Conservation (phyloP, 2,329 filamentous ascomycete genomes). For the Clonostachys sp. region DNA sequence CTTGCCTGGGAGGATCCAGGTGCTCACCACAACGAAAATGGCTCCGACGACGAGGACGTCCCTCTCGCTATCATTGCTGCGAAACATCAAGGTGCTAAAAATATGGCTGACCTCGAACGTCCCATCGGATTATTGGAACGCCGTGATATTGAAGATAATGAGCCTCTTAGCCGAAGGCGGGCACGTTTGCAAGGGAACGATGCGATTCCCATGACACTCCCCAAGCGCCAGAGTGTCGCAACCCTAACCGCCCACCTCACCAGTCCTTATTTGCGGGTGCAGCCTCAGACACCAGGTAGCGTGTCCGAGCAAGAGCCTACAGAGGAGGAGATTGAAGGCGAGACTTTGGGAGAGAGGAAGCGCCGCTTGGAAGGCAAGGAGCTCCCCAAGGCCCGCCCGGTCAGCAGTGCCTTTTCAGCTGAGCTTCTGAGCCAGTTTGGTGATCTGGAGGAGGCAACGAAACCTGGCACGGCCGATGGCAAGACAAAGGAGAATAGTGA, state of each 20-base stretch:
- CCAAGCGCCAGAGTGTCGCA: conserved; percentile 39
- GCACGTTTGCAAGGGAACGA: conserved; percentile 66
- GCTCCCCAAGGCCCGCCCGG: conserved; percentile 49
- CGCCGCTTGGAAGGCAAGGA: conserved; percentile 59
- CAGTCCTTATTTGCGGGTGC: background rate
- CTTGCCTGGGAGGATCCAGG: conserved; percentile 83
- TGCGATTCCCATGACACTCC: conserved; percentile 32
- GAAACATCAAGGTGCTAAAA: conserved; percentile 47
- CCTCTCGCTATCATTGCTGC: conserved; percentile 76
- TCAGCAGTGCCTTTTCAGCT: conserved; percentile 62
- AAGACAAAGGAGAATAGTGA: conserved; percentile 26
- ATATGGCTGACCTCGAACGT: conserved; percentile 51
- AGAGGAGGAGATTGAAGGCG: conserved; percentile 53
- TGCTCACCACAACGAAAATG: conserved; percentile 34
- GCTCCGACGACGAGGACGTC: conserved; percentile 74
- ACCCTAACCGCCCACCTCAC: conserved; percentile 24
- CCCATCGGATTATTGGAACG: conserved; percentile 75
- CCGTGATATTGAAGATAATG: conserved; percentile 85
- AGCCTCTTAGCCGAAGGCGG: conserved; percentile 75
- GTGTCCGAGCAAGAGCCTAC: conserved; percentile 33
- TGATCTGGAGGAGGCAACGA: conserved; percentile 30
- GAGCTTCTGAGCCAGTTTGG: conserved; percentile 66
- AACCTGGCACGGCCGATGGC: conserved; percentile 8
- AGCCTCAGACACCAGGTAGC: background rate
- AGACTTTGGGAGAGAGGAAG: conserved; percentile 64